These are phyloP conservation scores for Stephanodiscus triporus DNA, from an alignment of 108 stramenopile species.

Conservation along the genomic window DNA sequence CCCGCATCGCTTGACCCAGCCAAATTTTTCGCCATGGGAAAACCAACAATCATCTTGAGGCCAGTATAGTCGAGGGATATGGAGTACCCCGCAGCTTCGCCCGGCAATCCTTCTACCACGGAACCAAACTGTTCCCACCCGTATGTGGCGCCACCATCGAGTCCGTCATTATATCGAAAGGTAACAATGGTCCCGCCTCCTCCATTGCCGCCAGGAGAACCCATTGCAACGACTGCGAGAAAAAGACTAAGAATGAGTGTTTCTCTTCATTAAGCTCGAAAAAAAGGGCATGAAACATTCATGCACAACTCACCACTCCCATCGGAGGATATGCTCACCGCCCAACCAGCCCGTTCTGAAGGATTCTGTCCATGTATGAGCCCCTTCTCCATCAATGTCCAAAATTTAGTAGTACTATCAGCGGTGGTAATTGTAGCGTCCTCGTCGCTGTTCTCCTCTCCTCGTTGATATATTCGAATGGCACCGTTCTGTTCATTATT, in stretches of 20 bases:
- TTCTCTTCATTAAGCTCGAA: not conserved
- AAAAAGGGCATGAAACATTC: not conserved
- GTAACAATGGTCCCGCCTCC: conserved; percentile 25
- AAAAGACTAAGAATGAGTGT: not conserved
- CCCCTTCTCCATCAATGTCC: conserved; percentile 13
- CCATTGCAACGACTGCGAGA: conserved; percentile 18
- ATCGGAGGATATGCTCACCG: conserved; percentile 22
- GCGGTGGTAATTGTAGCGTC: too few species aligned
- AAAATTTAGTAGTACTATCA: not conserved
- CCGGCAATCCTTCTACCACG: conserved; percentile 1
- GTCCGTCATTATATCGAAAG: conserved; percentile 18
- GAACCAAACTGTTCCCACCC: conserved; percentile 12
- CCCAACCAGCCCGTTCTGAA: conserved; percentile 4
- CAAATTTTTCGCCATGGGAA: conserved; percentile 1
- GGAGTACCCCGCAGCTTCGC: conserved; percentile 24
- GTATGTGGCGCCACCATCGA: conserved; percentile 2
- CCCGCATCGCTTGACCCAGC: not conserved
- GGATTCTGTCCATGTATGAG: conserved; percentile 11
- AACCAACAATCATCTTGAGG: conserved; percentile 12
- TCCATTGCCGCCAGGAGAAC: conserved; percentile 18
- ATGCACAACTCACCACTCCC: conserved; percentile 11
- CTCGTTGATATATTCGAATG: conserved; percentile 24
- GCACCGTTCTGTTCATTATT: conserved; percentile 12
- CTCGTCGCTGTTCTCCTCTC: conserved; percentile 1
- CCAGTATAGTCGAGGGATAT: conserved; percentile 17